Evolutionary conservation across 2,329 filamentous ascomycete genomes (phyloP).

Genomic region (Beauveria sp.): DNA sequence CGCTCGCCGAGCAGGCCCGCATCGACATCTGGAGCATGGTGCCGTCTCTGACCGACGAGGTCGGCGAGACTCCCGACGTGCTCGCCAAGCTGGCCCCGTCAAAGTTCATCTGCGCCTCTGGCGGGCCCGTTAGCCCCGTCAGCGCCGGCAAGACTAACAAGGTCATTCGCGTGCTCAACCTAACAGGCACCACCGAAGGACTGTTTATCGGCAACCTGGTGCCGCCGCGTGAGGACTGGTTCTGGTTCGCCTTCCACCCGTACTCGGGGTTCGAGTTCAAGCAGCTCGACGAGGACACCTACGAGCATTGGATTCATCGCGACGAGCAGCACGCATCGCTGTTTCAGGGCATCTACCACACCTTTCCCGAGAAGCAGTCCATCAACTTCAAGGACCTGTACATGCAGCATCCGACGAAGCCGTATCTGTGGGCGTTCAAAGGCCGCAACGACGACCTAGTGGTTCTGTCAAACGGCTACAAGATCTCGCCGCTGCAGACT

Average conservation of each 20-base stretch:
- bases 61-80: slow-evolving; percentile 23
- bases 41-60: slow-evolving; percentile 27
- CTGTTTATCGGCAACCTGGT: slow-evolving; percentile 27
- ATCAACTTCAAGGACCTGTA: slow-evolving; percentile 26
- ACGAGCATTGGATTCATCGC: slow-evolving; percentile 26
- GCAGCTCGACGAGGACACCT: slow-evolving; percentile 21
- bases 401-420: slow-evolving; percentile 20
- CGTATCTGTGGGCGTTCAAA: slow-evolving; percentile 22
- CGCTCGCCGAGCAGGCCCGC: slow-evolving; percentile 23
- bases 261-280: slow-evolving; percentile 28
- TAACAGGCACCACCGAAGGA: slow-evolving; percentile 27
- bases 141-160: slow-evolving; percentile 24
- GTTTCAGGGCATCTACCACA: slow-evolving; percentile 28
- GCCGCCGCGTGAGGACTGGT: slow-evolving; percentile 21
- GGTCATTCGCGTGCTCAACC: slow-evolving; percentile 24
- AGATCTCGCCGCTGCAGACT: slow-evolving; percentile 23
- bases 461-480: slow-evolving; percentile 25
- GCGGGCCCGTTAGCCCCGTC: slow-evolving; percentile 23
- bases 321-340: slow-evolving; percentile 21
- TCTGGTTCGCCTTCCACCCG: slow-evolving; percentile 26
- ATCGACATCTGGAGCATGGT: slow-evolving; percentile 33
- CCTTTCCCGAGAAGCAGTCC: slow-evolving; percentile 20
- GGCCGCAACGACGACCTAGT: slow-evolving; percentile 24
- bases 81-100: slow-evolving; percentile 23
- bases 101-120: slow-evolving; percentile 30